Evolutionary conservation across 2,329 filamentous ascomycete genomes (phyloP).

Genomic region (Tolypocladium cylindrosporum): DNA sequence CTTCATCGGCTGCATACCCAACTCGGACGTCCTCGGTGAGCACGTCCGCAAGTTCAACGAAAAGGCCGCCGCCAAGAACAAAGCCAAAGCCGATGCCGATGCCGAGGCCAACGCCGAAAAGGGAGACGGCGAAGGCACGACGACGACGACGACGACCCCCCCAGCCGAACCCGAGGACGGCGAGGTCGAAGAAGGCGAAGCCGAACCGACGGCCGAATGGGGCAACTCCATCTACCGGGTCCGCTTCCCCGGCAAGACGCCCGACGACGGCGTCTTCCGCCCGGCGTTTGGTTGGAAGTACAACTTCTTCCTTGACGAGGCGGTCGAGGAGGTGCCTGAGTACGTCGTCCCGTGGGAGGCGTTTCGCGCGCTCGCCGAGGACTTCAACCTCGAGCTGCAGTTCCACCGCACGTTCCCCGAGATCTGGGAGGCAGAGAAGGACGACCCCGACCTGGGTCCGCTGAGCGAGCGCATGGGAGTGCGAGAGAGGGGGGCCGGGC

Average conservation of each 20-base stretch:
- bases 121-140: slow-evolving; percentile 4
- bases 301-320: slow-evolving; percentile 90
- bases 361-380: slow-evolving; percentile 88
- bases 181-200: slow-evolving; percentile 51
- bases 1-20: slow-evolving; percentile 94
- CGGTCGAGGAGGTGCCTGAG: slow-evolving; percentile 91
- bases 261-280: slow-evolving; percentile 80
- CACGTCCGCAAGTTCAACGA: slow-evolving; percentile 71
- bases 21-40: slow-evolving; percentile 79
- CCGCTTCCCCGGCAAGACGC: slow-evolving; percentile 73
- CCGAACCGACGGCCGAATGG: slow-evolving; percentile 64
- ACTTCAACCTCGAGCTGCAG: slow-evolving; percentile 92
- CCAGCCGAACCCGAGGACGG: slow-evolving; percentile 26
- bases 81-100: slow-evolving; percentile 13
- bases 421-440: slow-evolving; percentile 86
- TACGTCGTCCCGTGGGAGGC: slow-evolving; percentile 98
- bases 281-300: slow-evolving; percentile 98
- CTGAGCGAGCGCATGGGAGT: slow-evolving; percentile 96
- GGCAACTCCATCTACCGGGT: slow-evolving; percentile 91
- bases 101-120: slow-evolving; percentile 8
- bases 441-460: slow-evolving; percentile 69
- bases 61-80: slow-evolving; percentile 21
- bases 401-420: slow-evolving; percentile 88
- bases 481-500: slow-evolving; percentile 56
- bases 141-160: slow-evolving; percentile 12